Evolutionary conservation across 225 moss, liverwort and hornwort genomes (phyloP).

Genomic region (Sphagnum tenellum): DNA sequence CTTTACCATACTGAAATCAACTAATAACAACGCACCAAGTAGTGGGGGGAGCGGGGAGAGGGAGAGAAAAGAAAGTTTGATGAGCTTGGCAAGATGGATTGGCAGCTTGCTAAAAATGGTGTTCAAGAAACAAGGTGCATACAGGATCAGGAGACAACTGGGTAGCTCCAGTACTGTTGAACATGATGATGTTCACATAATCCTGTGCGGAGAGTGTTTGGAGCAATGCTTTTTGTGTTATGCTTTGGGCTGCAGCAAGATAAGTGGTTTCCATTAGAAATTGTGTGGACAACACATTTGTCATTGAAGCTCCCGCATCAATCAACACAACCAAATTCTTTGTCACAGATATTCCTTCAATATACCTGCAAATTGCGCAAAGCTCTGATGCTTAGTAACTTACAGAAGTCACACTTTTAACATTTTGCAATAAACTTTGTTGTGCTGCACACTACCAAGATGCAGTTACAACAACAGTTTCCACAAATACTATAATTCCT

Average conservation of each 20-base stretch:
- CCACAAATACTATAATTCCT: too few species aligned
- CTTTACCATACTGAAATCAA: too few species aligned
- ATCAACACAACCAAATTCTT: conserved; percentile 19
- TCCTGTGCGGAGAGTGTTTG: conserved; percentile 4
- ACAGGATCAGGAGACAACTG: conserved; percentile 5
- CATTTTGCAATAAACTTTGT: too few species aligned
- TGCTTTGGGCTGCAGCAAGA: background rate
- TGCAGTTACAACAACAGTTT: too few species aligned
- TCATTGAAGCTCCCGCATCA: conserved; percentile 11
- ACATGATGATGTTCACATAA: conserved; percentile 14
- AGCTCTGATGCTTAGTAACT: too few species aligned
- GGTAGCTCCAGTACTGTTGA: conserved; percentile 6
- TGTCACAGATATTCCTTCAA: background rate
- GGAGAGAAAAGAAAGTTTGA: too few species aligned
- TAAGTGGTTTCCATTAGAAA: background rate
- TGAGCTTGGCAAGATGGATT: too few species aligned
- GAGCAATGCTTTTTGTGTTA: conserved; percentile 3
- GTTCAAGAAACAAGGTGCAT: background rate
- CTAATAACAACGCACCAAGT: too few species aligned
- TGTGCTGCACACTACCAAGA: too few species aligned
- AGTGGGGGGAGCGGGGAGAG: too few species aligned
- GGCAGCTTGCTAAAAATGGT: too few species aligned
- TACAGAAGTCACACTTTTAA: too few species aligned
- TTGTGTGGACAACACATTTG: background rate
- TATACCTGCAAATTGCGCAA: conserved; percentile 3